Evolutionary conservation across 345 rosid species (phyloP).

Genomic region (Psidium friedrichsthalianum): DNA sequence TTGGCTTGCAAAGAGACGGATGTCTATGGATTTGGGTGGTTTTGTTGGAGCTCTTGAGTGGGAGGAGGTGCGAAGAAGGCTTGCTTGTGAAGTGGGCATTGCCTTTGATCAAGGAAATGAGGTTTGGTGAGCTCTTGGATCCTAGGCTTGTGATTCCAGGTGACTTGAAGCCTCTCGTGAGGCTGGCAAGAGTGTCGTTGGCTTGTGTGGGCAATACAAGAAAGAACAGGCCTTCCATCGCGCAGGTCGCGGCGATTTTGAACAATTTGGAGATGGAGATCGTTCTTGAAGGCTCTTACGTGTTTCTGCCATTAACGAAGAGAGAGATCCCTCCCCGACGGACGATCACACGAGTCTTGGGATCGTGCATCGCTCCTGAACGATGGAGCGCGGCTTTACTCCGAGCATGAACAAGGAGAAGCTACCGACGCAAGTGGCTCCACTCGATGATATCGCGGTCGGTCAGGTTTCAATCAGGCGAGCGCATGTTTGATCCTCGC

Average conservation of each 20-base stretch:
- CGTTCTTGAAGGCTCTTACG: neutral
- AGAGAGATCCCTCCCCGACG: neutral
- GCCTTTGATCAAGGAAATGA: constrained; percentile 61
- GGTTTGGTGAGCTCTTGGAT: constrained; percentile 50
- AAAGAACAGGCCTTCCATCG: constrained; percentile 50
- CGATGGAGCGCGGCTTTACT: neutral
- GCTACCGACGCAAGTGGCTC: neutral
- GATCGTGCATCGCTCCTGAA: neutral
- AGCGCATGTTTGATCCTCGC: neutral
- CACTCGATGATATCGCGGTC: neutral
- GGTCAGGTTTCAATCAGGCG: neutral
- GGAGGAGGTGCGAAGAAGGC: constrained; percentile 60
- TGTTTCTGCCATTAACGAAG: neutral
- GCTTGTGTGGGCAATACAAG: constrained; percentile 74
- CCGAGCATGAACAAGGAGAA: neutral
- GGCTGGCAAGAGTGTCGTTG: constrained; percentile 72
- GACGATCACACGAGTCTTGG: neutral
- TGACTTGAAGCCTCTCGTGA: constrained; percentile 35
- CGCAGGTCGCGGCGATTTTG: constrained; percentile 56
- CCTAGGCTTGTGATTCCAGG: constrained; percentile 36
- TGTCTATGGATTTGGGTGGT: constrained; percentile 72
- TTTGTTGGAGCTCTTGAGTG: constrained; percentile 66
- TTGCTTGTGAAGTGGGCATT: constrained; percentile 64
- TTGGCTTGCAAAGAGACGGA: constrained; percentile 53
- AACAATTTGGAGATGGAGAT: constrained; percentile 39